Base-by-base conservation (phyloP, 495 filamentous ascomycete genomes). In the Penicillium dipodomyicola region DNA sequence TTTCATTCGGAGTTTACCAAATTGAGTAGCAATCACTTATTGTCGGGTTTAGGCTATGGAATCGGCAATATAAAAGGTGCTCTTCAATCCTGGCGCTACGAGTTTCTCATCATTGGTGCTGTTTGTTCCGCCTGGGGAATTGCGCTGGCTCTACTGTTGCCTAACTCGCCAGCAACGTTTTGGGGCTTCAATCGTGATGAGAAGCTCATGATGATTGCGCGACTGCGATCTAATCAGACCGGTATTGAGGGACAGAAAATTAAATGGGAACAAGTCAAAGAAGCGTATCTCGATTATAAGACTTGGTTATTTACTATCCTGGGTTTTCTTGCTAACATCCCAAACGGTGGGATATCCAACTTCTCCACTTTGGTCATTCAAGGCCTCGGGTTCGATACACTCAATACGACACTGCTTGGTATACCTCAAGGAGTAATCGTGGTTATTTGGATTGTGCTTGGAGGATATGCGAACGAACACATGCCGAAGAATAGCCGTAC, bases 301-400 rank as follows among this genome's bases (percentile, higher is more conserved):
- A 71, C 73, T 0, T 82, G 76, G 77, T 60, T 73, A 15, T 74
- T 75, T 42, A 65, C 71, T 10, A 35, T 72, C 0, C 55, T 74
- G 0, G 67, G 65, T 6, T 53, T 78, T 30, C 58, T 65, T 23
- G 60, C 63, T 8, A 73, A 77, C 22, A 73, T 76, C 9, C 73
- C 73, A 2, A 76, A 77, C 25, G 73, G 74, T 2, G 72, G 70
- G 0, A 76, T 87, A n/a, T 74, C 74, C 1, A 85, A 83, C 49
- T 86, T 86, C 57, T 76, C 77, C 14, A 82, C 80, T 0, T 53
- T 84, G 19, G 79, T 87, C 43, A 82, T 85, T 42, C 68, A 84
- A 55, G 79, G 82, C 0, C 80, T 83, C 46, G 82, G 84, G 6
- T 86, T 37, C 14, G 33, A 37, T n/a, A n/a, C 33, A 82, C 47